Base-by-base conservation (phyloP, 805 yeast species). In the Metschnikowia kofuensis region DNA sequence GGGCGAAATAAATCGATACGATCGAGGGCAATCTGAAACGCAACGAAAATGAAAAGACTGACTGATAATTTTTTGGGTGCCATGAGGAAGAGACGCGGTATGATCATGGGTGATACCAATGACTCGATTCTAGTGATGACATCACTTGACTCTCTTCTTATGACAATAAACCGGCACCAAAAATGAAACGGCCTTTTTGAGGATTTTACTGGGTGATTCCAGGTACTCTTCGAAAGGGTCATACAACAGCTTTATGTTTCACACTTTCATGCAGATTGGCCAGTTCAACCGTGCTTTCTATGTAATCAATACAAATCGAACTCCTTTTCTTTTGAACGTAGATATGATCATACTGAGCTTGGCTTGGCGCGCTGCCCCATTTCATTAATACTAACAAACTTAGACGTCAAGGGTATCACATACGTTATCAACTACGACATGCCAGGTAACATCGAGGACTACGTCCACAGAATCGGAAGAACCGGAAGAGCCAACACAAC, bases 391-490 rank as follows among this genome's bases (percentile, higher is more conserved):
- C 73, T 68, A 68, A 69, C 74, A 31, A 35, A 5, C 12, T 46
- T 70, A 91, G 99, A 94, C 76, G 99, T 94, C 73, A 94, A 94
- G 79, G 99, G 97, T 70, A 89, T 94, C 68, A 86, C 91, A 61
- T 84, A 77, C 64, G 99, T 94, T 53, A 80, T 94, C 69, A 94
- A 94, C 83, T 89, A 80, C 66, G 98, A 92, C 72, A 92, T 92
- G 91, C 98, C 99, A 66, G 90, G 89, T 72, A 92, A 92, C 75
- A 89, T 91, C 67, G 99, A 94, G 79, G 98, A 94, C 76, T 92
- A 92, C 70, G 97, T 92, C 55, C 99, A 92, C 72, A 84, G 99
- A 77, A 94, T 92, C 66, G 99, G 99, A 72, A 91, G 97, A 83
- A 91, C 99, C 57, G 99, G 99, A 70, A 89, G 99, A 82, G 99